phyloP scores from a whole-genome alignment of 108 stramenopile genomes.

The Conticribra guillardii region DNA sequence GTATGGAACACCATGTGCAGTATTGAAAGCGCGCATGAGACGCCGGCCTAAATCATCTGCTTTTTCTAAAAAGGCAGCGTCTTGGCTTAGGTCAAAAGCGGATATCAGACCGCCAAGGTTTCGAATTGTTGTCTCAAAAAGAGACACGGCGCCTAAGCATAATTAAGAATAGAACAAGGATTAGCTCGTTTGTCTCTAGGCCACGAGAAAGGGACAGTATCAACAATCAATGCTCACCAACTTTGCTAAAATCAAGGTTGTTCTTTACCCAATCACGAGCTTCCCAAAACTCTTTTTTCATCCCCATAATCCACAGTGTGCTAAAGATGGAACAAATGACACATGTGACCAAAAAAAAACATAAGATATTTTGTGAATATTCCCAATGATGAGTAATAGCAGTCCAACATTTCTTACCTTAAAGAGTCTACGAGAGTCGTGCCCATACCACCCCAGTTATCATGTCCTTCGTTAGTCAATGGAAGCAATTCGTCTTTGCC shows the following conservation, averaged over 20 bases:
- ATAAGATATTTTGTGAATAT: neutral
- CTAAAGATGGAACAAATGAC: conserved; percentile 32
- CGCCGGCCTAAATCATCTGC: conserved; percentile 39
- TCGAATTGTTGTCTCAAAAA: conserved; percentile 82
- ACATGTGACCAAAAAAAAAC: neutral
- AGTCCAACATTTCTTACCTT: conserved; percentile 21
- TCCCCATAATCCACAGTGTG: conserved; percentile 79
- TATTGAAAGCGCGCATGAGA: conserved; percentile 29
- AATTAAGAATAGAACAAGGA: neutral
- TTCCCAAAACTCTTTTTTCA: conserved; percentile 71
- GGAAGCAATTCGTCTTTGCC: conserved; percentile 58
- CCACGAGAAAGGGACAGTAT: neutral
- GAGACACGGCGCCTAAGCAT: conserved; percentile 46
- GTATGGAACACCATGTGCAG: conserved; percentile 39
- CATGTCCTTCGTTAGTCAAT: conserved; percentile 16
- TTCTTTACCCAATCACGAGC: conserved; percentile 62
- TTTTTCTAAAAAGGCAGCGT: conserved; percentile 29
- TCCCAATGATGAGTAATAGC: neutral
- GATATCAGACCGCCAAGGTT: conserved; percentile 67
- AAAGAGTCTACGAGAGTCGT: conserved; percentile 83
- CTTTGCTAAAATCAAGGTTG: conserved; percentile 40
- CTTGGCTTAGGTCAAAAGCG: conserved; percentile 72
- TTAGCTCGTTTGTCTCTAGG: neutral
- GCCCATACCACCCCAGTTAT: conserved; percentile 70
- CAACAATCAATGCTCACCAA: neutral